phyloP scores from a whole-genome alignment of 768 basidiomycete genomes.

The Lactarius deliciosus region DNA sequence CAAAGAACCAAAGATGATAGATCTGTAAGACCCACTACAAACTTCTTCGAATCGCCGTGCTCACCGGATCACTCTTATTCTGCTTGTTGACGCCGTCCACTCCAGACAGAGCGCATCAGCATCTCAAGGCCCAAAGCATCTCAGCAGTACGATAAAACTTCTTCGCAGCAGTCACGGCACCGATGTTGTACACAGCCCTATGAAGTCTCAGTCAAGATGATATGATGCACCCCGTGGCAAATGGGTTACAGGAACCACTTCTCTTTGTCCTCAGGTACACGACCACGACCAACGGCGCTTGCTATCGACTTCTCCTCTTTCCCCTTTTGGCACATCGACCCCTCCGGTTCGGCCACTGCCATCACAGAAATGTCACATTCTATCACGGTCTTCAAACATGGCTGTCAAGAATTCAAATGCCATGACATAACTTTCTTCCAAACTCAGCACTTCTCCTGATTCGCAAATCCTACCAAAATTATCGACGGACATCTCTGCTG shows the following conservation, averaged over 20 bases:
- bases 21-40: background rate
- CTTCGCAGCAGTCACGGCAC: background rate
- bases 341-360: background rate
- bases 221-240: background rate
- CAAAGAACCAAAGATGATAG: background rate
- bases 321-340: background rate
- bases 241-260: background rate
- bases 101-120: background rate
- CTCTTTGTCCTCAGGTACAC: background rate
- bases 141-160: background rate
- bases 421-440: background rate
- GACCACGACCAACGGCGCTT: background rate
- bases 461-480: constrained; percentile 1
- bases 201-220: background rate
- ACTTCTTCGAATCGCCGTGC: constrained; percentile 5
- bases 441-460: background rate
- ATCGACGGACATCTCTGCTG: background rate
- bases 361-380: constrained; percentile 3
- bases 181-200: background rate
- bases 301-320: background rate
- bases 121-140: constrained; percentile 10
- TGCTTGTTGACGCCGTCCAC: background rate
- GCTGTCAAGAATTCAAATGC: background rate
- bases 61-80: constrained; percentile 6
- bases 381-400: background rate